These are phyloP conservation scores for Phytophthora idaei DNA, from an alignment of 352 stramenopile genomes.

Conservation along the genomic window DNA sequence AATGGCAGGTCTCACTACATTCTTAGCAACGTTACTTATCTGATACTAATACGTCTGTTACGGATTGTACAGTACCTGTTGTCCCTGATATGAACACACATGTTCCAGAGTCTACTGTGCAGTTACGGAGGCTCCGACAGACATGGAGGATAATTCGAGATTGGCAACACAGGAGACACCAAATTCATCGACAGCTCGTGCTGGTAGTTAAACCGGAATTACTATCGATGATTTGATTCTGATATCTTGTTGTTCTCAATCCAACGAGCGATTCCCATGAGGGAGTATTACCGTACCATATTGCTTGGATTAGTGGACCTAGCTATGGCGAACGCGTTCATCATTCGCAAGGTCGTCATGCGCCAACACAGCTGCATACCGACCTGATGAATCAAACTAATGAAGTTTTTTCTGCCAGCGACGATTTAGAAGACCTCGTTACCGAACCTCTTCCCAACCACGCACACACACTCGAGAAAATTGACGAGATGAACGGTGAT, in stretches of 20 bases:
- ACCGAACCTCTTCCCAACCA: conserved; percentile 3
- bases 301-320: no score
- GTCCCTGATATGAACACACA: background rate
- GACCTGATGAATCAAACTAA: no score
- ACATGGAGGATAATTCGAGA: background rate
- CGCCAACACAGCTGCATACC: no score
- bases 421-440: background rate
- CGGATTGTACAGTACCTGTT: background rate
- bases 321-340: no score
- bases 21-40: background rate
- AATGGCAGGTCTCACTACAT: no score
- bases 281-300: no score
- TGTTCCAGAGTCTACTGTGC: background rate
- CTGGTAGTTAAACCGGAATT: background rate
- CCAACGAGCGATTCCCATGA: no score
- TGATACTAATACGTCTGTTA: background rate
- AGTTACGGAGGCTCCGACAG: background rate
- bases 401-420: no score
- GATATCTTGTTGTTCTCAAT: background rate
- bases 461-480: conserved; percentile 15
- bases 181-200: background rate
- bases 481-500: conserved; percentile 17
- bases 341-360: no score
- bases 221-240: background rate
- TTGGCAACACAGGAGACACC: background rate